These are phyloP conservation scores for Cutaneotrichosporon sp. DNA, from an alignment of 1,284 basidiomycete species.

Conservation along the genomic window DNA sequence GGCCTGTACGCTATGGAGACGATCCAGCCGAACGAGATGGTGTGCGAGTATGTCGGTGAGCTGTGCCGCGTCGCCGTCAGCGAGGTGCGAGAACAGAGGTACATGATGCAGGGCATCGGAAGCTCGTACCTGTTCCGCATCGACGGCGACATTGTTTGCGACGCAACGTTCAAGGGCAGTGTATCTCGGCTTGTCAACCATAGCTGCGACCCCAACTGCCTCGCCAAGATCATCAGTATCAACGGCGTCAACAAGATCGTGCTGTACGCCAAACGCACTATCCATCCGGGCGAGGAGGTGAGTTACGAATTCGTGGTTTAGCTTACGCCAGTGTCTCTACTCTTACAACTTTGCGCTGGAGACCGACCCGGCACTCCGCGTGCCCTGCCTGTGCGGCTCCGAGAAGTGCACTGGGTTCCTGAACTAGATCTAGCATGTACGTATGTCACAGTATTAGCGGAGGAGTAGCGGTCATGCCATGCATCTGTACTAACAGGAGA, in stretches of 20 bases:
- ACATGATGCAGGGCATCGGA: conserved; percentile 92
- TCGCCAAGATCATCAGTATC: conserved; percentile 97
- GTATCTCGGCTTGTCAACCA: conserved; percentile 97
- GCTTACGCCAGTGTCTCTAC: conserved; percentile 34
- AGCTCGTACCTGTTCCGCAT: conserved; percentile 92
- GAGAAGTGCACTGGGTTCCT: conserved; percentile 83
- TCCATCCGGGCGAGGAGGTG: conserved; percentile 91
- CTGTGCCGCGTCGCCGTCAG: conserved; percentile 92
- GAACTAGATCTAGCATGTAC: conserved; percentile 59
- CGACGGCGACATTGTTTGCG: conserved; percentile 88
- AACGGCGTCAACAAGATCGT: conserved; percentile 95
- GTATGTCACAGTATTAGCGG: not conserved
- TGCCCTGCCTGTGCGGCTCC: conserved; percentile 83
- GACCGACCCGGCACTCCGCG: conserved; percentile 54
- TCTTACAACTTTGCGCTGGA: conserved; percentile 51
- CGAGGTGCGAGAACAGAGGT: conserved; percentile 93
- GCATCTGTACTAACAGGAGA: not conserved
- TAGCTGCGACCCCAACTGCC: conserved; percentile 94
- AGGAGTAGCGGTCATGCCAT: not conserved
- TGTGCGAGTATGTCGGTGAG: conserved; percentile 99
- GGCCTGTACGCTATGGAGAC: conserved; percentile 93
- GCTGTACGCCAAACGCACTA: conserved; percentile 93
- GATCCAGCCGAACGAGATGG: conserved; percentile 94
- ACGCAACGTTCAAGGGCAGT: conserved; percentile 98
- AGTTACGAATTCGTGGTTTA: conserved; percentile 58